phyloP scores from a whole-genome alignment of 306 rosid species.

The Medicago ruthenica region DNA sequence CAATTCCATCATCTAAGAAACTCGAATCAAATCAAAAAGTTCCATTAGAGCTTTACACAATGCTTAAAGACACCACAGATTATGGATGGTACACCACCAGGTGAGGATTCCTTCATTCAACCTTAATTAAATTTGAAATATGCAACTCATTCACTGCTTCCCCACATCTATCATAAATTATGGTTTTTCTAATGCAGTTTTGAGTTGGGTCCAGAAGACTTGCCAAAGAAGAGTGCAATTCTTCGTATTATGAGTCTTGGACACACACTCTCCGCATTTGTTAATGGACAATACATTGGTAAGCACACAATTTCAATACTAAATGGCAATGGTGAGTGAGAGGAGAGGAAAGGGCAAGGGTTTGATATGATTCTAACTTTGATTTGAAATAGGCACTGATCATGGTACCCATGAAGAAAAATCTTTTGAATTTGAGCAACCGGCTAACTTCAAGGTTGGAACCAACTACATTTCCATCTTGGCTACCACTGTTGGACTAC shows the following conservation, averaged over 20 bases:
- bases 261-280: constrained; percentile 68
- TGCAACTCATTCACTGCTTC: background rate
- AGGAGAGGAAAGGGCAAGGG: background rate
- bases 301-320: constrained; percentile 18
- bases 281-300: constrained; percentile 73
- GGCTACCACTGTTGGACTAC: constrained; percentile 70
- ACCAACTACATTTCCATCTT: constrained; percentile 60
- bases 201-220: constrained; percentile 51
- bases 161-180: background rate
- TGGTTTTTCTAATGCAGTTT: constrained; percentile 49
- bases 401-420: constrained; percentile 78
- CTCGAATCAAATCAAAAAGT: background rate
- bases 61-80: constrained; percentile 78
- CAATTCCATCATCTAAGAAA: constrained; percentile 51
- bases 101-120: constrained; percentile 46
- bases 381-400: background rate
- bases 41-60: constrained; percentile 68
- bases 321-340: background rate
- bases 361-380: background rate
- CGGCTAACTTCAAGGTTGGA: constrained; percentile 56
- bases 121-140: constrained; percentile 4
- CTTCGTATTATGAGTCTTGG: constrained; percentile 72
- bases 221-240: constrained; percentile 59
- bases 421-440: constrained; percentile 52
- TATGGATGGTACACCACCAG: constrained; percentile 88